A percentile compares a stretch with the other conserved stretches of the same genome.
phyloP scores from a whole-genome alignment of 805 yeast genomes.

The Debaryomyces castellii region DNA sequence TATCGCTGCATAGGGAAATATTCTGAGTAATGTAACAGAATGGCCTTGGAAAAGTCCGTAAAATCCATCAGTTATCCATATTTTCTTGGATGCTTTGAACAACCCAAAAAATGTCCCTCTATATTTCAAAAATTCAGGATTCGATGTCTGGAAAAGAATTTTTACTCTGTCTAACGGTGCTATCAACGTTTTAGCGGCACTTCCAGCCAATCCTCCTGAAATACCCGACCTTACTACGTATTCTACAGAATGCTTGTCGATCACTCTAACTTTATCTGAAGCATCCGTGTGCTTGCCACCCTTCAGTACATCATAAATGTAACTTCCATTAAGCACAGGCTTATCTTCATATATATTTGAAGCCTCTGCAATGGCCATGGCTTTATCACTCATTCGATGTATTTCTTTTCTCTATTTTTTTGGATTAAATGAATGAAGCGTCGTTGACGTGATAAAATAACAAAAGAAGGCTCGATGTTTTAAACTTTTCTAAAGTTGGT shows the following conservation, averaged over 20 bases:
- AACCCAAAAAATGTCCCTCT: conserved; percentile 81
- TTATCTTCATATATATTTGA: neutral
- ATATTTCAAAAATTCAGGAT: conserved; percentile 80
- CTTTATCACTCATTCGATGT: neutral
- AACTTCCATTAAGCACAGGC: neutral
- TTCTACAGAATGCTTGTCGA: conserved; percentile 70
- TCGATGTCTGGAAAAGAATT: conserved; percentile 90
- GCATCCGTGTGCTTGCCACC: neutral
- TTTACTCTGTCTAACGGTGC: conserved; percentile 96
- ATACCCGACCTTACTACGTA: conserved; percentile 82
- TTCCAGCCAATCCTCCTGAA: conserved; percentile 95
- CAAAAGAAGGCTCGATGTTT: neutral
- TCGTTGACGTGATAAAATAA: neutral
- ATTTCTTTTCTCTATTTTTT: neutral
- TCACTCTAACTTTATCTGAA: conserved; percentile 26
- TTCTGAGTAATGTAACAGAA: conserved; percentile 85
- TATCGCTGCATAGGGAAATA: conserved; percentile 96
- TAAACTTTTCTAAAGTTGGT: neutral
- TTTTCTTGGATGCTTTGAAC: conserved; percentile 65
- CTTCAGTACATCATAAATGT: neutral
- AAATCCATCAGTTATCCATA: conserved; percentile 68
- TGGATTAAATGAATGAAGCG: neutral
- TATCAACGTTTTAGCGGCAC: conserved; percentile 91
- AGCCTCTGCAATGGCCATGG: neutral
- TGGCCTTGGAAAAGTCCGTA: conserved; percentile 92